Conservation (phyloP, 2,329 filamentous ascomycete species). For the Claviceps citrina region DNA sequence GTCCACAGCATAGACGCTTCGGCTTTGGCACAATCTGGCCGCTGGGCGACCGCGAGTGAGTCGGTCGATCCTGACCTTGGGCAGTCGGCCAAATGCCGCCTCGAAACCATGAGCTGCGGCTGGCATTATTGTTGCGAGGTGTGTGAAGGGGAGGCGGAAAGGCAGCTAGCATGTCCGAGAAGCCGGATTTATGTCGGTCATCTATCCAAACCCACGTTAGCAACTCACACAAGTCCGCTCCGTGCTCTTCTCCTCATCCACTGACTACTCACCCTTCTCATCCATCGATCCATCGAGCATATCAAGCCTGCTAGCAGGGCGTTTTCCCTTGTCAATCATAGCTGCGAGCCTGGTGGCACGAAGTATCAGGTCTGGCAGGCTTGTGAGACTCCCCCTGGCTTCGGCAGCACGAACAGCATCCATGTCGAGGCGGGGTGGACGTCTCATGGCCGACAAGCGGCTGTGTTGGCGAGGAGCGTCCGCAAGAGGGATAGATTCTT, state of each 20-base stretch:
- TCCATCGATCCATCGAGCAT: conserved; percentile 36
- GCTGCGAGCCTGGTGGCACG: conserved; percentile 75
- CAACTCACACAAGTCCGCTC: not conserved
- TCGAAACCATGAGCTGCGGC: conserved; percentile 30
- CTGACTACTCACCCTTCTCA: conserved; percentile 24
- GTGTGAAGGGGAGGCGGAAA: conserved; percentile 47
- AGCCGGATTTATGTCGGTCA: conserved; percentile 34
- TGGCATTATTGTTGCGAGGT: conserved; percentile 25
- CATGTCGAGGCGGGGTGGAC: conserved; percentile 65
- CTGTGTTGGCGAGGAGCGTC: conserved; percentile 20
- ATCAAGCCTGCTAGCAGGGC: conserved; percentile 44
- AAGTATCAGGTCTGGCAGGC: conserved; percentile 76
- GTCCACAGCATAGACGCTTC: conserved; percentile 59
- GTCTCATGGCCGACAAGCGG: conserved; percentile 38
- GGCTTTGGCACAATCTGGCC: conserved; percentile 11
- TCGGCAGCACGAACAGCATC: conserved; percentile 70
- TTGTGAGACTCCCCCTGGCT: conserved; percentile 76
- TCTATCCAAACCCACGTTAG: conserved; percentile 12
- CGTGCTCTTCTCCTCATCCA: conserved; percentile 1
- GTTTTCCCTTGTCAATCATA: conserved; percentile 69
- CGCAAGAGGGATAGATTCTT: conserved; percentile 16
- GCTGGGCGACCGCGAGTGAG: conserved; percentile 6
- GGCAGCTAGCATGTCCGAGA: conserved; percentile 51
- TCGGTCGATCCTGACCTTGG: conserved; percentile 10
- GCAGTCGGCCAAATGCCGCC: conserved; percentile 37